Evolutionary conservation across 129 eudicot species (phyloP).

Genomic region (Lactuca sativa): DNA sequence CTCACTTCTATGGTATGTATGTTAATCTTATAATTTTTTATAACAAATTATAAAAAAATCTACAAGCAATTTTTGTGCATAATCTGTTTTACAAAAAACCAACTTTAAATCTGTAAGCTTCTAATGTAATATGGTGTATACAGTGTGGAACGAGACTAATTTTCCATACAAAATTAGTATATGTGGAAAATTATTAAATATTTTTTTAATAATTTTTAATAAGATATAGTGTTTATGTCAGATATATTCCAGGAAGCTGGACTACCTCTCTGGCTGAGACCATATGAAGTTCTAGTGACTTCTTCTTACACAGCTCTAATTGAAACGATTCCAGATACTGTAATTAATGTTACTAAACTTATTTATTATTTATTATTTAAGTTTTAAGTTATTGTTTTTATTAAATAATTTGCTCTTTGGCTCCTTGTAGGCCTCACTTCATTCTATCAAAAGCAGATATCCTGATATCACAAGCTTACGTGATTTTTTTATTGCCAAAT

Average conservation of each 20-base stretch:
- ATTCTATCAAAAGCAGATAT: constrained; percentile 93
- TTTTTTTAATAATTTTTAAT: constrained; percentile 19
- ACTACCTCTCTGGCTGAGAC: constrained; percentile 96
- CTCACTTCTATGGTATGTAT: constrained; percentile 89
- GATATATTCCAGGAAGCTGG: constrained; percentile 99
- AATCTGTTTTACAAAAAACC: neutral
- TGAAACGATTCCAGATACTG: constrained; percentile 99
- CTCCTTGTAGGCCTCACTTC: constrained; percentile 79
- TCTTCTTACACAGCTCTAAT: constrained; percentile 97
- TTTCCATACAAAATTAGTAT: too few relatives aligned
- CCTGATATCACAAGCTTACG: constrained; percentile 80
- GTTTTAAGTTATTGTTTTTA: neutral
- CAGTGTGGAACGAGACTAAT: neutral
- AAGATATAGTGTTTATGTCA: constrained; percentile 31
- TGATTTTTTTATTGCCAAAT: constrained; percentile 88
- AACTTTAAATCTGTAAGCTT: neutral
- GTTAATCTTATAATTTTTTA: neutral
- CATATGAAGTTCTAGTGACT: constrained; percentile 97
- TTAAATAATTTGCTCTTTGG: constrained; percentile 5
- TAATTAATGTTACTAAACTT: constrained; percentile 22
- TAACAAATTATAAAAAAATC: neutral
- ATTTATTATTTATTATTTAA: neutral
- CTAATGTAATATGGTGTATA: too few relatives aligned
- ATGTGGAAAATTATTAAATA: neutral
- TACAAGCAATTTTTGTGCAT: neutral